Evolutionary conservation across 2,329 filamentous ascomycete species (phyloP), one percentile per base, ranked within the genome.

Genomic region (Colletotrichum lini): DNA sequence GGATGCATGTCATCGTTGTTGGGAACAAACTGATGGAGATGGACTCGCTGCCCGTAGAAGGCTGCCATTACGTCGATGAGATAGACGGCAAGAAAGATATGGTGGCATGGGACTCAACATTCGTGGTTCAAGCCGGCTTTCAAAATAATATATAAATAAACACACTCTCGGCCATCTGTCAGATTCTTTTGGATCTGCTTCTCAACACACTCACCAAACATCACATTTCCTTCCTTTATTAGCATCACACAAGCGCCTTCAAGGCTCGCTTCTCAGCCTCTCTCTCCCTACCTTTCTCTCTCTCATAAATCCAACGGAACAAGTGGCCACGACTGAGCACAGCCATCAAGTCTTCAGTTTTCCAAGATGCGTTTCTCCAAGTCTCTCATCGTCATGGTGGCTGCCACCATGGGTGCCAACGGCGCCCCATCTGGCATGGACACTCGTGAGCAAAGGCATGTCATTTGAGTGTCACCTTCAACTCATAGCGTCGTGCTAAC

Each of bases 311-410:
- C 30, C 30, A 35, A 35, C 30, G 10, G 30, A 10, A 9, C 8
- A 35, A 35, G 8, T 35, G 30, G 30, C 9, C 7, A 35, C 1
- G 30, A 35, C 30, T 35, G 30, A 2, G 30, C 30, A 35, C 30
- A 10, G 30, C 30, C 30, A 35, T 10, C 30, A 35, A 10, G 30
- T 9, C 30, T 35, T 35, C 30, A 35, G 30, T 35, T 21, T 15
- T 59, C 12, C 58, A 72, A 47, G 40, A 72, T 72, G 69, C 69
- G 59, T 59, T 72, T 72, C 69, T 63, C 57, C 53, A 40, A 72
- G 26, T 72, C 69, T 18, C 69, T 72, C 21, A 64, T 72, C 53
- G 16, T 72, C 21, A 72, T 72, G 69, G 69, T 72, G 21, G 69
- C 65, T 13, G 69, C 69, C 58, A 60, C 69, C 18, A 68, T 72